Conservation (phyloP, 1,284 basidiomycete genomes). For the Rhodotorula sp. region DNA sequence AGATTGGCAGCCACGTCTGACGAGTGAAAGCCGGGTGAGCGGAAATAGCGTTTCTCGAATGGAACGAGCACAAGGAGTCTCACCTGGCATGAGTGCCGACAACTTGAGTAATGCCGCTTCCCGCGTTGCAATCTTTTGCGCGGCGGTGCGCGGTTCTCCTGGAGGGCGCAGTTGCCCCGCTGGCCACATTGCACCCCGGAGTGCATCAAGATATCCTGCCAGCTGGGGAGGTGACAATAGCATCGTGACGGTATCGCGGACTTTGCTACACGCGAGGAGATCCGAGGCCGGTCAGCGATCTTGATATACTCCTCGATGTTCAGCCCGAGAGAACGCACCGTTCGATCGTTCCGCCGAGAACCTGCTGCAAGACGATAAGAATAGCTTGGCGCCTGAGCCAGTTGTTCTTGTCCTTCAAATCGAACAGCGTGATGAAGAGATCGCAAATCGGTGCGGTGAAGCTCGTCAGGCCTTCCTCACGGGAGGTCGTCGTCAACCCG, state of each 20-base stretch:
- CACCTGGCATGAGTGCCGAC: constrained; percentile 84
- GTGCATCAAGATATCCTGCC: constrained; percentile 62
- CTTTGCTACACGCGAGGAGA: constrained; percentile 61
- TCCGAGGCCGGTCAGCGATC: background rate
- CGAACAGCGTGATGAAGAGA: constrained; percentile 85
- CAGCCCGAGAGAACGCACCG: constrained; percentile 57
- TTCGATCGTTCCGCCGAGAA: constrained; percentile 92
- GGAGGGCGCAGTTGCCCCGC: constrained; percentile 68
- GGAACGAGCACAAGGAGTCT: constrained; percentile 19
- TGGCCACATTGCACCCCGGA: constrained; percentile 79
- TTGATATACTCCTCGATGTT: too few species aligned
- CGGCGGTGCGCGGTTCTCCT: constrained; percentile 64
- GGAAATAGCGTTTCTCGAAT: background rate
- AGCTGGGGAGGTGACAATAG: constrained; percentile 67
- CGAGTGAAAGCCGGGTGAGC: background rate
- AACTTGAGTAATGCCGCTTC: constrained; percentile 85
- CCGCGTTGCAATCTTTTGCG: constrained; percentile 74
- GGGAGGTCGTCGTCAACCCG: background rate
- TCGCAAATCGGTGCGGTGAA: constrained; percentile 95
- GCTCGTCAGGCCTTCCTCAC: constrained; percentile 45
- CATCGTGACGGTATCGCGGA: constrained; percentile 71
- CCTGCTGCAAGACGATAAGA: constrained; percentile 91
- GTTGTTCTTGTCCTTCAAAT: constrained; percentile 90
- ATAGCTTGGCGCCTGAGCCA: constrained; percentile 95
- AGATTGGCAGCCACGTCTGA: constrained; percentile 90